A percentile compares a stretch with the other conserved stretches of the same genome.
Conservation (phyloP, 768 basidiomycete genomes). For the Lyophyllum semitale region DNA sequence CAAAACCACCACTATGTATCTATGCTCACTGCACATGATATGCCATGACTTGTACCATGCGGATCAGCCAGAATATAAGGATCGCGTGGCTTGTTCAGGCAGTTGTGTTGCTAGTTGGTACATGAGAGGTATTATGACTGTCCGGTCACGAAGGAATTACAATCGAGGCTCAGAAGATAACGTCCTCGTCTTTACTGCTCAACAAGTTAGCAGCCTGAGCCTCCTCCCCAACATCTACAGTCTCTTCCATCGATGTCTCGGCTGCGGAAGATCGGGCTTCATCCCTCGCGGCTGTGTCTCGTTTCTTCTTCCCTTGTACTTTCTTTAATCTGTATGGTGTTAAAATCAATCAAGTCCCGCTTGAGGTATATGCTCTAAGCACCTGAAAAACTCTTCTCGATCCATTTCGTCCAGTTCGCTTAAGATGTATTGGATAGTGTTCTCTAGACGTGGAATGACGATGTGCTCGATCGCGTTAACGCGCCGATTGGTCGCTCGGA, state of each 20-base stretch:
- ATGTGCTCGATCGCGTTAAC: conserved; percentile 99
- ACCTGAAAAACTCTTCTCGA: conserved; percentile 93
- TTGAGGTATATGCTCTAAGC: conserved; percentile 14
- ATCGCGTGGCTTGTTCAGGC: background rate
- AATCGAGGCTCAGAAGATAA: conserved; percentile 74
- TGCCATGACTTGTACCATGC: conserved; percentile 10
- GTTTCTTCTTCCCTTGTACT: conserved; percentile 96
- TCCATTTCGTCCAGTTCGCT: conserved; percentile 99
- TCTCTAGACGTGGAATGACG: conserved; percentile 92
- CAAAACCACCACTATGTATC: conserved; percentile 67
- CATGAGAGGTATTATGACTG: conserved; percentile 12
- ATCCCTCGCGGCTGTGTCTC: conserved; percentile 58
- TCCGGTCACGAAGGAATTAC: conserved; percentile 14
- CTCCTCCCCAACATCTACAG: conserved; percentile 36
- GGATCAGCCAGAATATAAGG: background rate
- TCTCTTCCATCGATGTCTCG: conserved; percentile 28
- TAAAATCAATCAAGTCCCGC: background rate
- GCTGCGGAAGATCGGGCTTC: conserved; percentile 30
- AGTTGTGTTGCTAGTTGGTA: background rate
- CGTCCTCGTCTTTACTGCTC: conserved; percentile 86
- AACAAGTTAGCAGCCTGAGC: conserved; percentile 59
- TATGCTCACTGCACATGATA: conserved; percentile 60
- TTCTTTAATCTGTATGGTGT: conserved; percentile 76
- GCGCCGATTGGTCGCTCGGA: conserved; percentile 97
- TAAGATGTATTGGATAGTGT: conserved; percentile 97